These are phyloP conservation scores for Ganoderma lingzhi DNA, from an alignment of 1,284 basidiomycete genomes.

Conservation along the genomic window DNA sequence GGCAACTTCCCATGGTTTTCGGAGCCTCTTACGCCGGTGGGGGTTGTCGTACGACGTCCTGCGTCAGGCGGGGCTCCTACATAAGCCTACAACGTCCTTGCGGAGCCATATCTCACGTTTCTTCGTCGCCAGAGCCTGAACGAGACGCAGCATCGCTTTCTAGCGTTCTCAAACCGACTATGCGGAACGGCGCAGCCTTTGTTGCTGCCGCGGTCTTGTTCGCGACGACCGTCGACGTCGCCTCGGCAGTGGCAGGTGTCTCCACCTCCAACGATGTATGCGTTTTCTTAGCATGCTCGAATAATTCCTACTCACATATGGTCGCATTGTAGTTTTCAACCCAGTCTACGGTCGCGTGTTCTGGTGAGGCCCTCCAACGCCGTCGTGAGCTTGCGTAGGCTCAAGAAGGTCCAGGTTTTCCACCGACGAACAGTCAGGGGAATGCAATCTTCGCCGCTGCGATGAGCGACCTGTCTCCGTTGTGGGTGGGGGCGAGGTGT, in stretches of 20 bases:
- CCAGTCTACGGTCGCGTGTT: slow-evolving; percentile 42
- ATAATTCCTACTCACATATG: not conserved
- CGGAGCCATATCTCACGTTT: not conserved
- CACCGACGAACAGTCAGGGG: slow-evolving; percentile 42
- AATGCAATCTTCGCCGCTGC: slow-evolving; percentile 44
- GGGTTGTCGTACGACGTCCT: not conserved
- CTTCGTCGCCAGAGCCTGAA: not conserved
- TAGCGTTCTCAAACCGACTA: not conserved
- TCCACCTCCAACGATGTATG: slow-evolving; percentile 45
- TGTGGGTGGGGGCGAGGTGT: slow-evolving; percentile 44
- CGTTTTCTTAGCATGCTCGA: slow-evolving; percentile 26
- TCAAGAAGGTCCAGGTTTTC: slow-evolving; percentile 31
- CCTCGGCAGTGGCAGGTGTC: slow-evolving; percentile 34
- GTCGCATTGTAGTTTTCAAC: slow-evolving; percentile 35
- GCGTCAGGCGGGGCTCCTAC: not conserved
- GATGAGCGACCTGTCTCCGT: slow-evolving; percentile 45
- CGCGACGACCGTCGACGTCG: slow-evolving; percentile 16
- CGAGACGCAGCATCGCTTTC: not conserved
- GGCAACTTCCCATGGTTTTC: not conserved
- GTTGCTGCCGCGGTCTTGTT: slow-evolving; percentile 1
- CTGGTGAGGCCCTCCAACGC: slow-evolving; percentile 30
- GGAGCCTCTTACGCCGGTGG: not conserved
- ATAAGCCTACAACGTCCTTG: not conserved
- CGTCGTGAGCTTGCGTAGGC: not conserved
- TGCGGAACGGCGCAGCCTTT: slow-evolving; percentile 3